Conservation (phyloP, 805 yeast species). For the Candida silvicultrix region DNA sequence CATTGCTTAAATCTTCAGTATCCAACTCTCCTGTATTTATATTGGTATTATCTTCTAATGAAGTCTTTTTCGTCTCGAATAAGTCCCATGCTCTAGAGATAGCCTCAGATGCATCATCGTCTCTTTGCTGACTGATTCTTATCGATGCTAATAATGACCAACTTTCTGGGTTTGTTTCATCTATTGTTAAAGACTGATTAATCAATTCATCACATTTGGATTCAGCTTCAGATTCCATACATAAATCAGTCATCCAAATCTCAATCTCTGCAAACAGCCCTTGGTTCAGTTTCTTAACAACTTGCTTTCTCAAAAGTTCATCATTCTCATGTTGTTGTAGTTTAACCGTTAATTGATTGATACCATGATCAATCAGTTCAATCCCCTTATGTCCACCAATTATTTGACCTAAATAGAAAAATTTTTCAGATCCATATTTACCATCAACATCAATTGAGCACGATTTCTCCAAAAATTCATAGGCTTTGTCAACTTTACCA, state of each 20-base stretch:
- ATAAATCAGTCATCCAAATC: constrained; percentile 95
- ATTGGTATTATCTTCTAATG: constrained; percentile 39
- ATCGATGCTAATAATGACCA: constrained; percentile 82
- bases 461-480: constrained; percentile 49
- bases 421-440: constrained; percentile 66
- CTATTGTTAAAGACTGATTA: constrained; percentile 53
- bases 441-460: constrained; percentile 70
- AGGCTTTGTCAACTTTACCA: constrained; percentile 77
- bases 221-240: constrained; percentile 93
- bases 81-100: constrained; percentile 66
- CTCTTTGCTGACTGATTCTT: constrained; percentile 78
- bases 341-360: constrained; percentile 41
- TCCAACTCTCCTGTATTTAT: constrained; percentile 4
- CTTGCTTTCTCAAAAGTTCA: constrained; percentile 26
- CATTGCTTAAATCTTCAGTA: constrained; percentile 36
- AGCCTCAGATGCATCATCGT: constrained; percentile 67
- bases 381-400: constrained; percentile 79
- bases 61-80: constrained; percentile 45
- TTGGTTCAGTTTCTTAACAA: constrained; percentile 57
- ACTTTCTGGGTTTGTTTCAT: constrained; percentile 58
- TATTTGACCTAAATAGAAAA: constrained; percentile 85
- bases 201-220: constrained; percentile 67
- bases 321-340: constrained; percentile 24
- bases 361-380: constrained; percentile 53
- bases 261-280: constrained; percentile 85